These are phyloP conservation scores for Tolypocladium inflatum DNA, from an alignment of 2,329 filamentous ascomycete species.

Conservation along the genomic window DNA sequence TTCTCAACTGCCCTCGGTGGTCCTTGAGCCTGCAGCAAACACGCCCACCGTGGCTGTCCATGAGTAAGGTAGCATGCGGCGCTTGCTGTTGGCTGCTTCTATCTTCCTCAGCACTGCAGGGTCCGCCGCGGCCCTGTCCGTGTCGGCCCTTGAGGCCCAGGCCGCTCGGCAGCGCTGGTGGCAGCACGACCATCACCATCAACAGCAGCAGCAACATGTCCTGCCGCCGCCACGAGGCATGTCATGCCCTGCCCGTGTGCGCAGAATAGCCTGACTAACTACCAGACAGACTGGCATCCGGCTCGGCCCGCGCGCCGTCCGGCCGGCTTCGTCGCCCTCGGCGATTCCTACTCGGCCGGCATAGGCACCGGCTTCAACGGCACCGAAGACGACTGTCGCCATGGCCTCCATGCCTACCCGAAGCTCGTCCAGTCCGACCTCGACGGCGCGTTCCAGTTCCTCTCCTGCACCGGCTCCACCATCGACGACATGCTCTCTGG, in stretches of 20 bases:
- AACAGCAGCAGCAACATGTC: background rate
- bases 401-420: constrained; percentile 31
- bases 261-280: background rate
- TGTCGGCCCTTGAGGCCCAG: background rate
- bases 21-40: no score
- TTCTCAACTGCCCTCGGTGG: background rate
- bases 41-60: no score
- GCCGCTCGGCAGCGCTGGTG: background rate
- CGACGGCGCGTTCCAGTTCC: constrained; percentile 27
- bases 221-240: background rate
- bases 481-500: constrained; percentile 28
- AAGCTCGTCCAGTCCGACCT: constrained; percentile 30
- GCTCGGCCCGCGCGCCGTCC: constrained; percentile 6
- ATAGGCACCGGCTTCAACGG: constrained; percentile 34
- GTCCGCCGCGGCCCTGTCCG: background rate
- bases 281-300: background rate
- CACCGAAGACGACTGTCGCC: constrained; percentile 30
- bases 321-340: constrained; percentile 30
- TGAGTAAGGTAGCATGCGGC: background rate
- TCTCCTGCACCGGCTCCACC: constrained; percentile 36
- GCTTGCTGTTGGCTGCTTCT: background rate
- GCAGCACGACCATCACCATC: background rate
- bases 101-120: background rate
- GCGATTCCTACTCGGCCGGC: constrained; percentile 38
- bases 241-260: background rate